Evolutionary conservation across 495 filamentous ascomycete species (phyloP), one percentile per base, ranked within the genome.

Genomic region (Aspergillus cavernicola): DNA sequence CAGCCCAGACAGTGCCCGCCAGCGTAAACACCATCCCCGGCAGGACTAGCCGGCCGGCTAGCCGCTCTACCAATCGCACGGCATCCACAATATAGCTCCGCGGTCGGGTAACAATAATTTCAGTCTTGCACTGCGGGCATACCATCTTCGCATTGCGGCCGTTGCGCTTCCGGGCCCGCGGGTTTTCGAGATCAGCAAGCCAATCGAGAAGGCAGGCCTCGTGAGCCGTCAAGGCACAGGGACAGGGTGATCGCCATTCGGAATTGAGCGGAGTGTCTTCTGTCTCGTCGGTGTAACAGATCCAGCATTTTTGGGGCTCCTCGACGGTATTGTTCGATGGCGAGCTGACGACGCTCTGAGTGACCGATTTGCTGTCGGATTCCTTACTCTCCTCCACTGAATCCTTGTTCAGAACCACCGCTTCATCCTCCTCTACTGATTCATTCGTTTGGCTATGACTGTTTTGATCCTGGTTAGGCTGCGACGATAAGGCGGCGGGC

Each of bases 161-260:
- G 35, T 73, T 77, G 45, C 72, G 68, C 41, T 75, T 79, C 66
- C 72, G 79, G 53, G 77, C 70, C 39, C 66, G 75, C 22, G 79
- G 78, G 28, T 75, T 77, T 66, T 98, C 90, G 37, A 88, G 74
- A 56, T 95, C 89, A 16, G 88, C 86, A 7, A 97, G 82, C 90
- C 90, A 98, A 64, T 88, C 85, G 23, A 97, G 77, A 35, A 98
- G 76, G 66, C 93, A 98, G 20, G 82, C 80, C 66, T 97, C 89
- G 67, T 98, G 93, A 2, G 92, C 93, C 45, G 86, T 87, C 28
- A 98, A 74, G 18, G 85, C 87, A 70, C 93, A 98, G 0, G 85
- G 85, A 67, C 93, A 98, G 7, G 93, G 90, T 18, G 81, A 86
- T 15, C 88, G 83, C 90, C 92, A 97, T 62, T 85, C 78, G n/a